Evolutionary conservation across 768 basidiomycete genomes (phyloP).

Genomic region (Rhizopogon rudus): DNA sequence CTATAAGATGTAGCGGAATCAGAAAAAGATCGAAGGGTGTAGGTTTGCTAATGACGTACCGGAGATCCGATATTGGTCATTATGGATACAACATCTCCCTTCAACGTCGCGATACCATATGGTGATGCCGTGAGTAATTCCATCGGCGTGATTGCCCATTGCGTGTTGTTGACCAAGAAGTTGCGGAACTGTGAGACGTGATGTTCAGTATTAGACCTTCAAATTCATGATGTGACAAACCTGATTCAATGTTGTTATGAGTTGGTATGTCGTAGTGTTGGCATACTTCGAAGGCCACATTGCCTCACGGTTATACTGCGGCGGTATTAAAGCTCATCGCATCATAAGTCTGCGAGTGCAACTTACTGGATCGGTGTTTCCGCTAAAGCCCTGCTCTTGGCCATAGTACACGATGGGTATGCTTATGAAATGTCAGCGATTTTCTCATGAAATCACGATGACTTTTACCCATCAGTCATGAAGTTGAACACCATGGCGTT

Average conservation of each 20-base stretch:
- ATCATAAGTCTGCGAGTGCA: neutral
- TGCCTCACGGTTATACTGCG: constrained; percentile 68
- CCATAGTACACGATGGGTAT: constrained; percentile 83
- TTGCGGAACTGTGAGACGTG: constrained; percentile 48
- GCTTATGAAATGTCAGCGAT: constrained; percentile 15
- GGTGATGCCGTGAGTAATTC: constrained; percentile 46
- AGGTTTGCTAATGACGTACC: constrained; percentile 47
- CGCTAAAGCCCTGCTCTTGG: constrained; percentile 69
- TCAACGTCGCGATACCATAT: constrained; percentile 58
- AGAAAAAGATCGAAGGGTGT: neutral
- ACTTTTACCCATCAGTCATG: constrained; percentile 59
- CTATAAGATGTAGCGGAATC: constrained; percentile 25
- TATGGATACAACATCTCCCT: constrained; percentile 56
- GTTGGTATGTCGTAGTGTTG: constrained; percentile 51
- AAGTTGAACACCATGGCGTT: constrained; percentile 75
- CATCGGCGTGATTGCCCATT: constrained; percentile 48
- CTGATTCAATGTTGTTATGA: constrained; percentile 58
- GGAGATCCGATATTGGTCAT: constrained; percentile 74
- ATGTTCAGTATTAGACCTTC: neutral
- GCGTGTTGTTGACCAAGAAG: constrained; percentile 46
- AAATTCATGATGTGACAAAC: constrained; percentile 22
- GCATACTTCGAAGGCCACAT: constrained; percentile 67
- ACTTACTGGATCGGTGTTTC: constrained; percentile 60
- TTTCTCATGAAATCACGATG: neutral
- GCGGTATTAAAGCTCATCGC: constrained; percentile 2